Base-by-base conservation (phyloP, 208 protist species). In the Leishmania aethiopica region DNA sequence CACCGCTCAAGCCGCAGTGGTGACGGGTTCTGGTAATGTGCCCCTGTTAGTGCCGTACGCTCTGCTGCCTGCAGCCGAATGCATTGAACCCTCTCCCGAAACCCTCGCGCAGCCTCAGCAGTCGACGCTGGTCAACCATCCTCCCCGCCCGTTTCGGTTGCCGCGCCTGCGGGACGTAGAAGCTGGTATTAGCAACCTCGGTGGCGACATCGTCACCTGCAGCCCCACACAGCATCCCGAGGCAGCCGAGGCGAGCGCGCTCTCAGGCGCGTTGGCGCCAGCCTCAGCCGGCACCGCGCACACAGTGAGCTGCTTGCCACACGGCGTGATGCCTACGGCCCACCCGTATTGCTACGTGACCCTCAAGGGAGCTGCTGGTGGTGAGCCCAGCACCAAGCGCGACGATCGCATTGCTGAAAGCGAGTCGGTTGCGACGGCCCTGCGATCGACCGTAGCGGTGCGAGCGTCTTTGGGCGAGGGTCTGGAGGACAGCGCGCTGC, bases 311-410 rank as follows among this genome's bases (percentile, higher is more conserved):
- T 51, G 25, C 13, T 70, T 51, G 8, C 35, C 77, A n/a, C 49
- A 37, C 1, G 70, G 49, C 19, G 62, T 81, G 37, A 55, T 82
- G 78, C 83, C 83, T 7, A 82, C 83, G 6, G 37, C 77, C 11
- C 78, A 86, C 71, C 83, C 83, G 49, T 86, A 86, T 62, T 82
- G 77, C 55, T 82, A 82, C 67, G 6, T 8, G 15, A 75, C 62
- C 13, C 22, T 82, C 11, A 42, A 59, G 11, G 60, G 13, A 32
- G 40, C 40, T 49, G 45, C 15, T 62, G 49, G 19, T 40, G 51
- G 32, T 37, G 49, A 32, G 13, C 35, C 8, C 28, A 15, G n/a
- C 8, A 19, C 51, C 73, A 74, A 53, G 28, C 37, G 17, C 25
- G 70, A 32, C 45, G 45, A 17, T 74, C n/a, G 70, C 70, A 55